Percentiles rank a stretch among this genome's conserved stretches.
Evolutionary conservation across 768 basidiomycete species (phyloP).

Genomic region (Leucosporidium yakuticum): DNA sequence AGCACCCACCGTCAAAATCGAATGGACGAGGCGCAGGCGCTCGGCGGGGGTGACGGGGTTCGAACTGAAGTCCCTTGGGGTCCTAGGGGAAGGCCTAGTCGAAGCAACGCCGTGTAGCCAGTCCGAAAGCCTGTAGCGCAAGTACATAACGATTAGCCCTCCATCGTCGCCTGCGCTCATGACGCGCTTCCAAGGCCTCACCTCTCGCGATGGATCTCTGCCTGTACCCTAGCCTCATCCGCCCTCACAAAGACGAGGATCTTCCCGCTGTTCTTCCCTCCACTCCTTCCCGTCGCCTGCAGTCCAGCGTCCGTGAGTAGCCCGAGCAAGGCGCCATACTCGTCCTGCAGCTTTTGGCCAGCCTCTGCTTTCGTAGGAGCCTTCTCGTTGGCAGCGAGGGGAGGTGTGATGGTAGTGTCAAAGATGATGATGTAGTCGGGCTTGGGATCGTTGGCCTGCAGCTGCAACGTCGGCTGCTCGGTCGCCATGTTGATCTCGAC

Average conservation of each 20-base stretch:
- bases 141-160: background rate
- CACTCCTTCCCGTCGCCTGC: constrained; percentile 65
- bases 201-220: constrained; percentile 46
- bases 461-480: no score
- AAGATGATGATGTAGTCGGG: constrained; percentile 30
- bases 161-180: background rate
- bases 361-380: constrained; percentile 46
- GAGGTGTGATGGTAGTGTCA: constrained; percentile 1
- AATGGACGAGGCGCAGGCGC: constrained; percentile 69
- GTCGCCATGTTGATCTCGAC: no score
- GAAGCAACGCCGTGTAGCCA: constrained; percentile 61
- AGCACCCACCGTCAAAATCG: constrained; percentile 53
- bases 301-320: constrained; percentile 60
- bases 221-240: constrained; percentile 56
- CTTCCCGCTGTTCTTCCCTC: constrained; percentile 58
- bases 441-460: background rate
- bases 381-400: background rate
- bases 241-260: constrained; percentile 73
- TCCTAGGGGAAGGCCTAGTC: constrained; percentile 49
- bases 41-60: constrained; percentile 59
- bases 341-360: constrained; percentile 59
- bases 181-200: background rate
- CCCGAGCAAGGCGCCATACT: constrained; percentile 61
- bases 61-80: constrained; percentile 49
- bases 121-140: constrained; percentile 55